Percentiles rank a stretch among this genome's conserved stretches.
These are phyloP conservation scores for Streptanthus diversifolius DNA, from an alignment of 345 rosid genomes.

Conservation along the genomic window DNA sequence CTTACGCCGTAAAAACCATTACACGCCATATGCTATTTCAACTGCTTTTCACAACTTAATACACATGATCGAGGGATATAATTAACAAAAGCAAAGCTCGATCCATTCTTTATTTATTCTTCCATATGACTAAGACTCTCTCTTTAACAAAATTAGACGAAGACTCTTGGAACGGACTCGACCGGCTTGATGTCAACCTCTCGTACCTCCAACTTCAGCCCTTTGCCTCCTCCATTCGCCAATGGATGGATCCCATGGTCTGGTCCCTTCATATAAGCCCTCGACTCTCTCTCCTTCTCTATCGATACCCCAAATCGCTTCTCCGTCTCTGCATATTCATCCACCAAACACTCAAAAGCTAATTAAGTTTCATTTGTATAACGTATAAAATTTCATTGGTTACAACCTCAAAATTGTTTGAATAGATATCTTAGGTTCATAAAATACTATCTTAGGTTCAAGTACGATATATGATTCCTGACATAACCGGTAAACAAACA, in stretches of 20 bases:
- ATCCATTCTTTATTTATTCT: conserved; percentile 17
- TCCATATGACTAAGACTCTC: neutral
- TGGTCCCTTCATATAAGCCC: conserved; percentile 62
- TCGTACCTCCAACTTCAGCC: conserved; percentile 45
- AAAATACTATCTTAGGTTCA: neutral
- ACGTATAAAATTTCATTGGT: too few species aligned
- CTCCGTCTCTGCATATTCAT: conserved; percentile 43
- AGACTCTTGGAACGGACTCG: conserved; percentile 50
- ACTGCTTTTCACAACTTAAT: conserved; percentile 6
- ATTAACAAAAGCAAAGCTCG: conserved; percentile 11
- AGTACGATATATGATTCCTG: neutral
- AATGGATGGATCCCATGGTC: conserved; percentile 61
- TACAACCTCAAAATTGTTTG: too few species aligned
- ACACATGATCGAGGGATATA: neutral
- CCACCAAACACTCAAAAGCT: neutral
- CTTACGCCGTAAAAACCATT: neutral
- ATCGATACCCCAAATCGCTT: conserved; percentile 46
- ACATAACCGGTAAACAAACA: neutral
- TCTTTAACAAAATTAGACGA: conserved; percentile 39
- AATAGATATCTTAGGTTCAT: too few species aligned
- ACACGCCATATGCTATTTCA: neutral
- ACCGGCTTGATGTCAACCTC: conserved; percentile 54
- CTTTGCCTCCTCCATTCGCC: conserved; percentile 67
- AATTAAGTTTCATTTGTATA: too few species aligned
- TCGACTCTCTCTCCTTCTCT: conserved; percentile 45